Conservation (phyloP, 805 yeast genomes). For the Candida loeiensis region DNA sequence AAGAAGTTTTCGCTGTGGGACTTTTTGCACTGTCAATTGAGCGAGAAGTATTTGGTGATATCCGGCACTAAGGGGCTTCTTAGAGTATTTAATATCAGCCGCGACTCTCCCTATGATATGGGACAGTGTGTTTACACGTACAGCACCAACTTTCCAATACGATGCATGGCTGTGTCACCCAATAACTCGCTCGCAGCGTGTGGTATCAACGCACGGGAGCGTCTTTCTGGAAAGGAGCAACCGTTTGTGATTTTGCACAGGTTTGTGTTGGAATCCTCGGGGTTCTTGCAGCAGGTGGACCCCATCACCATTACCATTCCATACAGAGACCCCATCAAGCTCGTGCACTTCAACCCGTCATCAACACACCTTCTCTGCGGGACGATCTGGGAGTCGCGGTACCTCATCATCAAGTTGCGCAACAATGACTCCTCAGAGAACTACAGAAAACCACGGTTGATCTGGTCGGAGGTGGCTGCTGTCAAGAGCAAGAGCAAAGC, state of each 20-base stretch:
- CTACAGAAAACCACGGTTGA: constrained; percentile 36
- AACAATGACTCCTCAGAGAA: constrained; percentile 48
- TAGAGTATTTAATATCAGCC: constrained; percentile 54
- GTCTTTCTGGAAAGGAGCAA: constrained; percentile 64
- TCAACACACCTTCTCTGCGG: constrained; percentile 72
- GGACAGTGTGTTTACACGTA: constrained; percentile 71
- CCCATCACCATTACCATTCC: constrained; percentile 78
- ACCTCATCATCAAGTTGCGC: constrained; percentile 66
- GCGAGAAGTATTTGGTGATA: constrained; percentile 57
- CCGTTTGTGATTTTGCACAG: constrained; percentile 67
- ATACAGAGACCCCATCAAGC: constrained; percentile 78
- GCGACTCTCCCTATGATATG: constrained; percentile 21
- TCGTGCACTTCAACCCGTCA: constrained; percentile 68
- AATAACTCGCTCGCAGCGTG: constrained; percentile 66
- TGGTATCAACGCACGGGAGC: constrained; percentile 79
- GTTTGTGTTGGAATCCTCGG: constrained; percentile 11
- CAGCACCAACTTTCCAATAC: constrained; percentile 67
- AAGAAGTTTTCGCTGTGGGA: constrained; percentile 51
- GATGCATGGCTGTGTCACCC: constrained; percentile 72
- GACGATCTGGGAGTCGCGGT: constrained; percentile 73
- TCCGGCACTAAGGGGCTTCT: constrained; percentile 72
- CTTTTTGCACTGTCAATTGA: constrained; percentile 55
- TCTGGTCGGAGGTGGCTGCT: constrained; percentile 30
- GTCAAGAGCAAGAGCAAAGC: constrained; percentile 3
- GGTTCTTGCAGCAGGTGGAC: constrained; percentile 32